Base-by-base conservation (phyloP, 129 eudicot species). In the Tagetes erecta region DNA sequence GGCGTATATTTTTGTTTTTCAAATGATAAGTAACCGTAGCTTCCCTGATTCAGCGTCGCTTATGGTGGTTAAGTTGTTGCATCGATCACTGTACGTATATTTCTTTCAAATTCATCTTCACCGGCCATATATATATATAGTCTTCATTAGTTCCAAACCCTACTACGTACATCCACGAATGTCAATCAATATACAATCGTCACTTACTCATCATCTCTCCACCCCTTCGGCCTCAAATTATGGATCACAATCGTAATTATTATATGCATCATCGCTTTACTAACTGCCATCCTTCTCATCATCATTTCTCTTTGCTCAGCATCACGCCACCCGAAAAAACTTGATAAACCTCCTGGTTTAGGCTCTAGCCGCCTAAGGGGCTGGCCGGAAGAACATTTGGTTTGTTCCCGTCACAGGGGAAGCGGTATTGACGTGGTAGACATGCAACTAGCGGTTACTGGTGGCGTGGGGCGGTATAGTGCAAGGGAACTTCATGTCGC, bases 401-500 rank as follows among this genome's bases (percentile, higher is more conserved):
- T 58, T 53, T 67, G 59, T 50, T 42, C 71, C 1, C 79, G 69
- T 52, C 83, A 51, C 4, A 13, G 63, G 13, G 5, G 47, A 6
- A 63, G 64, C 52, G 36, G 11, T 13, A 2, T 55, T 40, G 37
- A 53, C 47, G 5, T 33, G 56, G 70, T 67, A 1, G 83, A 41
- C 9, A 56, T 65, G 66, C 37, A 11, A 64, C 31, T 20, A n/a
- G 34, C 42, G 56, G 75, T 27, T 7, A 20, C 33, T 38, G 62
- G 50, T 35, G 59, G 72, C 68, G 55, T 65, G 38, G 47, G 60
- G 60, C 57, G 38, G 31, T 78, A 78, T 60, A 67, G 56, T 20
- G n/a, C 69, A 44, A 57, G 56, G 55, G 88, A 81, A 68, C 80
- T 87, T 36, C 80, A 78, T 47, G 38, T 71, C 3, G 84, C 88